A percentile compares a stretch with the other conserved stretches of the same genome.
phyloP scores from a whole-genome alignment of 768 basidiomycete genomes.

The Gloeophyllum trabeum region DNA sequence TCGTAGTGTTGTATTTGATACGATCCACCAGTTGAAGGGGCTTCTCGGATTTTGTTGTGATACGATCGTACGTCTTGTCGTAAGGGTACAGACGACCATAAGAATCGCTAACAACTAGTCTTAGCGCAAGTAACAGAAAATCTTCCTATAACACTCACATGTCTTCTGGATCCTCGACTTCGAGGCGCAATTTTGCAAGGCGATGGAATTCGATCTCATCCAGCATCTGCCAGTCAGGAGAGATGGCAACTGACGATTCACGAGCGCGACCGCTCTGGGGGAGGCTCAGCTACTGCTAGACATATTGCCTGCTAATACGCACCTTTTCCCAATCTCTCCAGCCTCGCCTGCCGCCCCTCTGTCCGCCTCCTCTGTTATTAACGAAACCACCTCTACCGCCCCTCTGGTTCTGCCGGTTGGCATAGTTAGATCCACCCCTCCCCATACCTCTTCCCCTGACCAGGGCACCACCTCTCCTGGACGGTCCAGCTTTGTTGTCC shows the following conservation, averaged over 20 bases:
- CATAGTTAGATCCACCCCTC: constrained; percentile 23
- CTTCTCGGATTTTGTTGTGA: constrained; percentile 87
- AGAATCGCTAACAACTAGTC: constrained; percentile 40
- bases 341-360: constrained; percentile 55
- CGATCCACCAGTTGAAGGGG: constrained; percentile 89
- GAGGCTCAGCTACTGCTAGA: not conserved
- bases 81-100: constrained; percentile 90
- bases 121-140: not conserved
- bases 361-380: constrained; percentile 31
- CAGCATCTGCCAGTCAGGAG: constrained; percentile 85
- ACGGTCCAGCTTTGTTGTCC: constrained; percentile 68
- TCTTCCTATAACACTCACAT: constrained; percentile 40
- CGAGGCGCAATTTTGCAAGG: constrained; percentile 82
- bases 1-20: constrained; percentile 95
- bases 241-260: constrained; percentile 90
- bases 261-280: constrained; percentile 67
- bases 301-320: constrained; percentile 6
- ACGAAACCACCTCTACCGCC: constrained; percentile 25
- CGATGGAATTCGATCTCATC: constrained; percentile 97
- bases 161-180: constrained; percentile 86
- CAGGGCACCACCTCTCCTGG: constrained; percentile 61
- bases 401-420: constrained; percentile 31
- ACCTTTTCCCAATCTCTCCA: constrained; percentile 97
- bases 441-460: constrained; percentile 34
- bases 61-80: constrained; percentile 90